Conservation (phyloP, 164 flowering plant species). For the Echeveria elegans region DNA sequence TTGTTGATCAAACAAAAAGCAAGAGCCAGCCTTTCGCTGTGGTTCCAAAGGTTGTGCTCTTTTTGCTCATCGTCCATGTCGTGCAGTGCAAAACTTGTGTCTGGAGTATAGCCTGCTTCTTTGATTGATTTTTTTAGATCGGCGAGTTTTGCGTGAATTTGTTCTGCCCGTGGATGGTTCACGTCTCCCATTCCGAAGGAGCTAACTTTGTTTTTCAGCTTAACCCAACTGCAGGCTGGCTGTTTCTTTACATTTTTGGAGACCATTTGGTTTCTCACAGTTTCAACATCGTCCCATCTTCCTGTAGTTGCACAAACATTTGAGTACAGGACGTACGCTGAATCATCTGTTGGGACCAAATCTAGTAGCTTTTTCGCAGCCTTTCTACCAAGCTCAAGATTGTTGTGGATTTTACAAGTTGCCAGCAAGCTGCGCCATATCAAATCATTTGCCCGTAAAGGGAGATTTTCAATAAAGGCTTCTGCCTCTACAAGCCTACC, state of each 20-base stretch:
- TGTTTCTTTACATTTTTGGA: constrained; percentile 43
- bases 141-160: constrained; percentile 40
- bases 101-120: constrained; percentile 70
- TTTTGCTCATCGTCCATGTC: constrained; percentile 84
- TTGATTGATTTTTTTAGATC: constrained; percentile 50
- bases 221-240: constrained; percentile 87
- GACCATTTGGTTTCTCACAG: constrained; percentile 48
- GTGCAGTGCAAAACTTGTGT: constrained; percentile 67
- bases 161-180: constrained; percentile 38
- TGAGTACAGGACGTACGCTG: constrained; percentile 73
- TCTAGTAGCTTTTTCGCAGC: constrained; percentile 50
- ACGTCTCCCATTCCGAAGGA: constrained; percentile 65
- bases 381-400: constrained; percentile 53
- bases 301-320: constrained; percentile 62
- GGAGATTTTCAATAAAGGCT: constrained; percentile 51
- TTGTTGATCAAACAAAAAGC: constrained; percentile 56
- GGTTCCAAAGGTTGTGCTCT: constrained; percentile 77
- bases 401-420: constrained; percentile 57
- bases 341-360: constrained; percentile 64
- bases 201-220: constrained; percentile 39
- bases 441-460: constrained; percentile 49
- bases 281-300: constrained; percentile 62
- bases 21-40: constrained; percentile 76
- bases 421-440: constrained; percentile 79
- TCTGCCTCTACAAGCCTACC: constrained; percentile 73